These are phyloP conservation scores for Coleophoma cylindrospora DNA, from an alignment of 2,329 filamentous ascomycete species.

Conservation along the genomic window DNA sequence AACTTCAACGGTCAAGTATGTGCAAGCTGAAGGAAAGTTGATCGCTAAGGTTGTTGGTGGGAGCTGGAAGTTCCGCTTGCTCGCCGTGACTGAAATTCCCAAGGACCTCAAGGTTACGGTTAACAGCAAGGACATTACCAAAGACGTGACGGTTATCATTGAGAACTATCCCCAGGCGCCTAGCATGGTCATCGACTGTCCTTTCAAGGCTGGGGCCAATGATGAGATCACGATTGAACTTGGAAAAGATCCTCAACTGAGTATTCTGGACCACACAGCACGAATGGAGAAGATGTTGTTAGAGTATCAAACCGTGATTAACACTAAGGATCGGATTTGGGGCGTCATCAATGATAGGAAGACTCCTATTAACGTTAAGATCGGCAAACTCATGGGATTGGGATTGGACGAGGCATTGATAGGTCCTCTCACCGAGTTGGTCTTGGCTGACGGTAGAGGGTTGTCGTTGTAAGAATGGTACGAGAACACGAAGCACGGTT, in stretches of 20 bases:
- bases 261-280: background rate
- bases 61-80: background rate
- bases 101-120: background rate
- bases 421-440: background rate
- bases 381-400: background rate
- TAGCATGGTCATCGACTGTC: background rate
- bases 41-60: background rate
- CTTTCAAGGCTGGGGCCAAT: background rate
- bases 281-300: background rate
- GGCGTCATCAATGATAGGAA: background rate
- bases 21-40: slow-evolving; percentile 3
- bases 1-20: slow-evolving; percentile 6
- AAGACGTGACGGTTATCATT: background rate
- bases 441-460: background rate
- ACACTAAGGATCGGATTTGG: background rate
- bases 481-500: too few species aligned
- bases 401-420: background rate
- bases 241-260: background rate
- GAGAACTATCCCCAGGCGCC: background rate
- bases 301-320: background rate
- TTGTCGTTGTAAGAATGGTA: too few species aligned
- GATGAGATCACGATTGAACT: background rate
- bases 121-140: background rate
- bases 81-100: background rate
- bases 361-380: background rate